phyloP scores from a whole-genome alignment of 2,329 filamentous ascomycete species.

The Colletotrichum tamarilloi region DNA sequence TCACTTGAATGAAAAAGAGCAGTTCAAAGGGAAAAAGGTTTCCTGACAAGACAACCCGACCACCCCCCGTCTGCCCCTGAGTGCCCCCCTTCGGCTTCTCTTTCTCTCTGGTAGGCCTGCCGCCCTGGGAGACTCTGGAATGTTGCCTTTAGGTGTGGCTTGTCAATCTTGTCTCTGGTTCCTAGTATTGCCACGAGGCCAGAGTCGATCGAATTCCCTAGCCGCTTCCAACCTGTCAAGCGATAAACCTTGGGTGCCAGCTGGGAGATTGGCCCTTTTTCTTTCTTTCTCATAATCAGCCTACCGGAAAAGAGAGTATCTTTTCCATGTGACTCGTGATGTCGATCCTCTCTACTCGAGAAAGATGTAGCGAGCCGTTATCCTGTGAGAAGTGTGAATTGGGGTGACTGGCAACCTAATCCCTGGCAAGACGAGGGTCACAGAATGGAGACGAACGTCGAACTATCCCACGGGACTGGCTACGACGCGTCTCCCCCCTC shows the following conservation, averaged over 20 bases:
- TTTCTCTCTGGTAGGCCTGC: background rate
- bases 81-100: background rate
- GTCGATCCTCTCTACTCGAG: background rate
- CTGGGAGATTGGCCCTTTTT: background rate
- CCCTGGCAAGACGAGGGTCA: background rate
- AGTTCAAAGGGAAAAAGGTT: background rate
- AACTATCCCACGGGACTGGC: background rate
- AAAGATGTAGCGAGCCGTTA: background rate
- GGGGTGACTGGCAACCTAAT: background rate
- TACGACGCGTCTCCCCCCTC: background rate
- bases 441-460: background rate
- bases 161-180: constrained; percentile 13
- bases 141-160: constrained; percentile 18
- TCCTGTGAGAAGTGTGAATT: background rate
- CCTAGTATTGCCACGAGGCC: constrained; percentile 19
- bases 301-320: background rate
- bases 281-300: background rate
- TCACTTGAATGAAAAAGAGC: background rate
- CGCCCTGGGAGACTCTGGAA: background rate
- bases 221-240: background rate
- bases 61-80: background rate
- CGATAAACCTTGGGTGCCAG: background rate
- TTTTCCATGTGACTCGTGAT: background rate
- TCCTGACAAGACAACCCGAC: background rate
- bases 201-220: background rate